Conservation (phyloP, 352 stramenopile genomes). For the Phytophthora ramorum region DNA sequence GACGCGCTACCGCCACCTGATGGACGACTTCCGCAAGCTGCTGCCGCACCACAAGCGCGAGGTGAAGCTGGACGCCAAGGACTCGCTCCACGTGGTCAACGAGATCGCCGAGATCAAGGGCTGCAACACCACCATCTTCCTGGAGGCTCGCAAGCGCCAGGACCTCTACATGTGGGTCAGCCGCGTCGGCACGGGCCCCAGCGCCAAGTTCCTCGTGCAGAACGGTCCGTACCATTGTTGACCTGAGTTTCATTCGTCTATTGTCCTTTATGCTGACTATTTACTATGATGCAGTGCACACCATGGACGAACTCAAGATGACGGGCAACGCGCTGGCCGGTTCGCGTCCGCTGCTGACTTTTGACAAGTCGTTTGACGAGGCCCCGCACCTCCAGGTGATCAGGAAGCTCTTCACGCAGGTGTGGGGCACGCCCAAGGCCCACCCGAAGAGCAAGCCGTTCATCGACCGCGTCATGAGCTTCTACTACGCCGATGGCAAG, state of each 20-base stretch:
- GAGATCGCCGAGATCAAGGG: conserved; percentile 99
- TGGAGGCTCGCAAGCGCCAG: conserved; percentile 97
- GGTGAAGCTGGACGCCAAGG: conserved; percentile 97
- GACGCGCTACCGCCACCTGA: conserved; percentile 97
- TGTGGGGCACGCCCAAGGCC: conserved; percentile 96
- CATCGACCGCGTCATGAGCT: conserved; percentile 99
- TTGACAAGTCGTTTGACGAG: conserved; percentile 95
- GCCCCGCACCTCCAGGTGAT: conserved; percentile 94
- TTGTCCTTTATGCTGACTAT: background rate
- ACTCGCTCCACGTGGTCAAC: conserved; percentile 95
- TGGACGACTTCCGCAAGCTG: conserved; percentile 98
- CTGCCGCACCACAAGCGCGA: conserved; percentile 99
- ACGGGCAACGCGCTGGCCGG: conserved; percentile 99
- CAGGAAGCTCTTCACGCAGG: conserved; percentile 97
- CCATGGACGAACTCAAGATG: conserved; percentile 99
- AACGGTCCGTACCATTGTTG: conserved; percentile 78
- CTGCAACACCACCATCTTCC: conserved; percentile 97
- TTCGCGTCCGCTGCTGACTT: conserved; percentile 97
- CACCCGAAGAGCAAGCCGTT: conserved; percentile 99
- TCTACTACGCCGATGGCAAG: conserved; percentile 93
- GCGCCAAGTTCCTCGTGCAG: conserved; percentile 97
- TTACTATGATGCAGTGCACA: conserved; percentile 90
- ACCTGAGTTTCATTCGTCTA: background rate
- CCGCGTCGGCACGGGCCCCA: conserved; percentile 95
- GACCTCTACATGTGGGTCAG: conserved; percentile 99